Evolutionary conservation across 768 basidiomycete genomes (phyloP).

Genomic region (Boletus tylopilopsis): DNA sequence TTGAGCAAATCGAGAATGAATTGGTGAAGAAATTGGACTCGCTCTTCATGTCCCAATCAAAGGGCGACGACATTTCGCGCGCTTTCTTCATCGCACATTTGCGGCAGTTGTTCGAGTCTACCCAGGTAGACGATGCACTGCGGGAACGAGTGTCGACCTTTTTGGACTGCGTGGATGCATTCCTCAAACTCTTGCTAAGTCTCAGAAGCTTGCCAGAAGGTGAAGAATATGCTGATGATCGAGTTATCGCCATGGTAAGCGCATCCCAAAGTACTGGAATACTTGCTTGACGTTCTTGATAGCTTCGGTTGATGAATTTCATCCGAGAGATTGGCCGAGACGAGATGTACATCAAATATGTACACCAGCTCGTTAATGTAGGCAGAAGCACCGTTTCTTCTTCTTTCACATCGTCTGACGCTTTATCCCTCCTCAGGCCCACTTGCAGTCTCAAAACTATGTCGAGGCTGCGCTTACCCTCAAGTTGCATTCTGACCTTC

Average conservation of each 20-base stretch:
- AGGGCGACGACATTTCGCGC: slow-evolving; percentile 86
- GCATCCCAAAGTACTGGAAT: background rate
- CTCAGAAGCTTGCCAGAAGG: slow-evolving; percentile 88
- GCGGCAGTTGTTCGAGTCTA: slow-evolving; percentile 82
- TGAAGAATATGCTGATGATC: slow-evolving; percentile 92
- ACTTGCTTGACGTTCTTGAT: slow-evolving; percentile 9
- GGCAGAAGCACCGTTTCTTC: slow-evolving; percentile 24
- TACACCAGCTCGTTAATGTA: slow-evolving; percentile 91
- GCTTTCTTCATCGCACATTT: slow-evolving; percentile 92
- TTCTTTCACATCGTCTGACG: background rate
- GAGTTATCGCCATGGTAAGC: slow-evolving; percentile 83
- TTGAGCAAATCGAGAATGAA: slow-evolving; percentile 88
- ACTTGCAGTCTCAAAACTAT: slow-evolving; percentile 83
- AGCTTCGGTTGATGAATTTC: slow-evolving; percentile 91
- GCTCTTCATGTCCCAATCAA: slow-evolving; percentile 90
- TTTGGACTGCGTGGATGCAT: slow-evolving; percentile 86
- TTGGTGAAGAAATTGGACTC: slow-evolving; percentile 87
- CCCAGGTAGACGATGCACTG: slow-evolving; percentile 75
- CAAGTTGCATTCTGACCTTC: slow-evolving; percentile 90
- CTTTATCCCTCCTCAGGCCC: slow-evolving; percentile 55
- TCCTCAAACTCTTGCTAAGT: slow-evolving; percentile 85
- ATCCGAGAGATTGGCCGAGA: slow-evolving; percentile 87
- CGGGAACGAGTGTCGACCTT: slow-evolving; percentile 76
- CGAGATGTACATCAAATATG: slow-evolving; percentile 95
- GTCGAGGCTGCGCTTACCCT: slow-evolving; percentile 92